Base-by-base conservation (phyloP, 805 yeast species). In the Ogataea methanolica region DNA sequence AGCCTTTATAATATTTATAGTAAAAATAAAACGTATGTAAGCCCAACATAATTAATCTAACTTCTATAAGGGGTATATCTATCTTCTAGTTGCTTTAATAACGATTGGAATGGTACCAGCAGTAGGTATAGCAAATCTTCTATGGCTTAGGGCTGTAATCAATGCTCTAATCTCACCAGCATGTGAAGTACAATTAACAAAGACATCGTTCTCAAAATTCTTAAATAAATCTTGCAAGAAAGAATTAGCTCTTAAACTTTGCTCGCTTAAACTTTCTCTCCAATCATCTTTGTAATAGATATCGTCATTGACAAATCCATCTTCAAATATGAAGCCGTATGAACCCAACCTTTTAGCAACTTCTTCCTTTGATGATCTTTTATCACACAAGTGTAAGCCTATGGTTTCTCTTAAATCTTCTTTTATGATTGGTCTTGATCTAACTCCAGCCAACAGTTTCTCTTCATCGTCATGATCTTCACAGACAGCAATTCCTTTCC, bases 51-150 rank as follows among this genome's bases (percentile, higher is more conserved):
- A 26, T 8, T 26, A 26, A 26, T 26, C 31, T 26, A 26, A 6
- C 11, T 26, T 26, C 31, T 5, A 26, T 9, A 26, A 26, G 31
- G 31, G 31, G 31, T 26, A 26, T 26, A 26, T 17, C 39, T 16
- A 37, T 11, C 51, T 36, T 52, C 65, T 60, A 33, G 61, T 57
- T 8, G 64, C 83, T 57, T 76, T 77, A 21, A 82, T 73, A 3
- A 81, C 78, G 31, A 78, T 68, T 4, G 83, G 82, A 14, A 82
- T 77, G 72, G 80, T 74, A n/a, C 84, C 83, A 7, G 87, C 86
- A 1, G 87, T 81, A 33, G 81, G 75, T 40, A 82, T 74, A 22
- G 80, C 71, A 56, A 80, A 76, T n/a, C 71, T 67, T 47, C 85
- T 70, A 59, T 82, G 87, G 4, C 73, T 69, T 44, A 76, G 56